Conservation (phyloP, 352 stramenopile genomes). For the Phytophthora tentaculata region DNA sequence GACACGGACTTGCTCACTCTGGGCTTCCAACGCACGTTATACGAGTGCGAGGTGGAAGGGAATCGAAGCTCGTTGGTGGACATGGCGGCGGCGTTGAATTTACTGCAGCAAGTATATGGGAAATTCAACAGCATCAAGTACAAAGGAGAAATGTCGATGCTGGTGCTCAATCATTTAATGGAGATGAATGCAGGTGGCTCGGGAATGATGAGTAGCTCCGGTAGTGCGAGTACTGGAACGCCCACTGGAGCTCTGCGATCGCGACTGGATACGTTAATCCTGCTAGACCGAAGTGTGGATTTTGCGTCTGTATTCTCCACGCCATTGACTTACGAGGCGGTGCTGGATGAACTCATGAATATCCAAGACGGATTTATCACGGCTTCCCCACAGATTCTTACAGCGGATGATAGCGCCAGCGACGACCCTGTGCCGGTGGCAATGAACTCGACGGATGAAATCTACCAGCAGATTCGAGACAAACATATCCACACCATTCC, state of each 20-base stretch:
- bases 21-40: conserved; percentile 56
- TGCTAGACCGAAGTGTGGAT: conserved; percentile 77
- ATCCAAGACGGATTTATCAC: conserved; percentile 69
- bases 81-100: conserved; percentile 50
- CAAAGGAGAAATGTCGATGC: conserved; percentile 77
- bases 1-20: conserved; percentile 69
- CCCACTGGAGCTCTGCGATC: conserved; percentile 8
- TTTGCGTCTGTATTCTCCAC: conserved; percentile 71
- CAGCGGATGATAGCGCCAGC: conserved; percentile 40
- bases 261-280: conserved; percentile 63
- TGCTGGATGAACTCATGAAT: conserved; percentile 68
- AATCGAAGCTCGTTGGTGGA: conserved; percentile 60
- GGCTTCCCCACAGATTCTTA: conserved; percentile 44
- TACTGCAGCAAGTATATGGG: conserved; percentile 65
- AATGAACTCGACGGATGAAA: conserved; percentile 64
- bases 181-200: conserved; percentile 42
- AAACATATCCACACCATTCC: conserved; percentile 69
- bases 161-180: conserved; percentile 72
- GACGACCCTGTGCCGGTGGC: conserved; percentile 40
- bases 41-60: conserved; percentile 54
- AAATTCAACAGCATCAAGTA: conserved; percentile 77
- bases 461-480: conserved; percentile 70
- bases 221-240: conserved; percentile 2
- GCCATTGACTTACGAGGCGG: conserved; percentile 74
- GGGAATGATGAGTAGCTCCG: conserved; percentile 16